Evolutionary conservation across 495 filamentous ascomycete species (phyloP).

Genomic region (Annulohypoxylon moriforme): DNA sequence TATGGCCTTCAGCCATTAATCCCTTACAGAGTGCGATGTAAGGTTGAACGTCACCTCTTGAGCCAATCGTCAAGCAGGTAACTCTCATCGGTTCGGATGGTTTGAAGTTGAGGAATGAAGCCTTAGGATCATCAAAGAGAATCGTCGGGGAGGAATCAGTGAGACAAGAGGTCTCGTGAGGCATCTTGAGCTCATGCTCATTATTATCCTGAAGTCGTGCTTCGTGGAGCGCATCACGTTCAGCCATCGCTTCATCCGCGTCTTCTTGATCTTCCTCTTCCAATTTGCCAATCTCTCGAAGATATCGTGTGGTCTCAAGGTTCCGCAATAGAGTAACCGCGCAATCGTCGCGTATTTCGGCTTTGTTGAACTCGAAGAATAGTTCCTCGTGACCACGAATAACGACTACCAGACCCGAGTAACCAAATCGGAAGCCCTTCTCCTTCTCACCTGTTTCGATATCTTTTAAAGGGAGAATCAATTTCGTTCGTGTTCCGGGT

Average conservation of each 20-base stretch:
- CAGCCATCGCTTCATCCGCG: constrained; percentile 80
- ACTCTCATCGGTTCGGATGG: constrained; percentile 83
- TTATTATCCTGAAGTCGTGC: constrained; percentile 73
- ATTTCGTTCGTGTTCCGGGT: constrained; percentile 89
- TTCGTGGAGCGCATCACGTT: constrained; percentile 83
- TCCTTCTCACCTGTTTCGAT: constrained; percentile 96
- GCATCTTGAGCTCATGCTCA: constrained; percentile 68
- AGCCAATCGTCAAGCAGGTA: constrained; percentile 95
- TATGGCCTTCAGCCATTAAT: constrained; percentile 87
- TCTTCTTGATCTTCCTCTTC: constrained; percentile 75
- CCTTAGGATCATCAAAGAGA: constrained; percentile 89
- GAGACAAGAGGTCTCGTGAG: constrained; percentile 62
- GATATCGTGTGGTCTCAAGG: constrained; percentile 76
- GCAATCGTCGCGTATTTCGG: constrained; percentile 88
- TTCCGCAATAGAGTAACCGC: constrained; percentile 80
- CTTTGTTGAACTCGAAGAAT: constrained; percentile 90
- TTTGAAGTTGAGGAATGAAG: constrained; percentile 95
- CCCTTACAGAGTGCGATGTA: constrained; percentile 97
- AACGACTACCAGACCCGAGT: constrained; percentile 89
- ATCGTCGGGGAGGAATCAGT: constrained; percentile 72
- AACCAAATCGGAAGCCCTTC: constrained; percentile 93
- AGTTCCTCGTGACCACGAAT: constrained; percentile 95
- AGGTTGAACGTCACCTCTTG: constrained; percentile 94
- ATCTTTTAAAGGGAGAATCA: constrained; percentile 91
- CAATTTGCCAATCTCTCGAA: constrained; percentile 77